Conservation (phyloP, 1,139 yeast species). For the Nakaseomyces sp. region DNA sequence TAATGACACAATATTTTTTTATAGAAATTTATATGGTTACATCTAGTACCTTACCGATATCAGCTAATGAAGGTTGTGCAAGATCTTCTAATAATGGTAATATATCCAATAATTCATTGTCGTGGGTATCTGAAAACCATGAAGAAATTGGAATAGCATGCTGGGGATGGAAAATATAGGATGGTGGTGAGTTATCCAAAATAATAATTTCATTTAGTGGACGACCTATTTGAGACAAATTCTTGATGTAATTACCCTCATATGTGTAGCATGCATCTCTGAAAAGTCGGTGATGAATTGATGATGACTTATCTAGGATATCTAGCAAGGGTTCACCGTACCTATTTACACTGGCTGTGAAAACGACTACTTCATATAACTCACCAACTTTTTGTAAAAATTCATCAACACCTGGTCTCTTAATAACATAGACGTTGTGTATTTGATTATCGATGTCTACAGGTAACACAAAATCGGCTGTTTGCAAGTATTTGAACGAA, state of each 20-base stretch:
- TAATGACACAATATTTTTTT: not conserved
- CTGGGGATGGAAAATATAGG: conserved; percentile 93
- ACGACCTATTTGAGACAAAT: conserved; percentile 84
- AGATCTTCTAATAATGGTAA: conserved; percentile 84
- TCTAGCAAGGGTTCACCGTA: conserved; percentile 93
- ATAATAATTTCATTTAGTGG: conserved; percentile 78
- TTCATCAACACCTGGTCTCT: conserved; percentile 95
- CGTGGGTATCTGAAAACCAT: conserved; percentile 97
- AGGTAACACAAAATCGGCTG: conserved; percentile 91
- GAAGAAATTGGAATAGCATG: conserved; percentile 93
- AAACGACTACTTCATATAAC: conserved; percentile 86
- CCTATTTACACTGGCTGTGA: conserved; percentile 88
- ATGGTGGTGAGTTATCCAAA: conserved; percentile 93
- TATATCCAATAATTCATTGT: conserved; percentile 83
- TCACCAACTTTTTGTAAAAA: conserved; percentile 75
- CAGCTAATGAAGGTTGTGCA: conserved; percentile 55
- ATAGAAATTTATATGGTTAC: conserved; percentile 40
- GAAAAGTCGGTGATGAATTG: conserved; percentile 82
- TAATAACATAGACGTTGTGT: conserved; percentile 90
- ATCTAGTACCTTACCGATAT: conserved; percentile 75
- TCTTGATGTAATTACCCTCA: conserved; percentile 93
- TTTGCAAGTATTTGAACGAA: conserved; percentile 79
- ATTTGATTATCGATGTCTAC: conserved; percentile 80
- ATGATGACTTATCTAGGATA: conserved; percentile 54
- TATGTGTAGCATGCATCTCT: conserved; percentile 72